Evolutionary conservation across 176 grass and related monocot species (phyloP).

Genomic region (Microstegium vimineum): DNA sequence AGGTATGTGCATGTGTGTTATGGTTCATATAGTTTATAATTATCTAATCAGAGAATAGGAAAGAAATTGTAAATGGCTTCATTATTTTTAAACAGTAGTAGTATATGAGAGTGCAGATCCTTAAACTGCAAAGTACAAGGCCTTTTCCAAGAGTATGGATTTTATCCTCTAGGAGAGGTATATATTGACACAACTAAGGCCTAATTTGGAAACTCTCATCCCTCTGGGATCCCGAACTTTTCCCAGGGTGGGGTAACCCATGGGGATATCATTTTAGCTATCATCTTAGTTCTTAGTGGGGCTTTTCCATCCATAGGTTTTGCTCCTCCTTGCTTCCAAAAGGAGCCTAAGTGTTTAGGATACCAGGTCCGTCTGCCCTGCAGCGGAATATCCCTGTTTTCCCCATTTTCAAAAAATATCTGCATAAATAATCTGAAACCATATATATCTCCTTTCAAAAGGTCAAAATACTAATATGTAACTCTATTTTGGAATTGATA

Average conservation of each 20-base stretch:
- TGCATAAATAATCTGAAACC: background rate
- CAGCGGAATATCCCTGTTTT: background rate
- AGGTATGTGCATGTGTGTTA: constrained; percentile 26
- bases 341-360: too few species aligned
- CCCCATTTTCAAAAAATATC: background rate
- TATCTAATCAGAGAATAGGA: background rate
- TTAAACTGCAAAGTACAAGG: constrained; percentile 9
- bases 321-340: too few species aligned
- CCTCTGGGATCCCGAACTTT: too few species aligned
- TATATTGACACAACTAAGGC: background rate
- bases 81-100: background rate
- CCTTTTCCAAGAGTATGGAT: background rate
- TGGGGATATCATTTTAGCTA: too few species aligned
- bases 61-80: background rate
- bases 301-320: too few species aligned
- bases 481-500: background rate
- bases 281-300: too few species aligned
- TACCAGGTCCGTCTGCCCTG: background rate
- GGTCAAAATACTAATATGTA: background rate
- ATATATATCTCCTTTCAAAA: background rate
- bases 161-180: background rate
- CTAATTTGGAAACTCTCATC: too few species aligned
- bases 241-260: too few species aligned
- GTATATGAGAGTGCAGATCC: background rate
- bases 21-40: constrained; percentile 2